Base-by-base conservation (phyloP, 768 basidiomycete genomes). In the Epithele typhae region DNA sequence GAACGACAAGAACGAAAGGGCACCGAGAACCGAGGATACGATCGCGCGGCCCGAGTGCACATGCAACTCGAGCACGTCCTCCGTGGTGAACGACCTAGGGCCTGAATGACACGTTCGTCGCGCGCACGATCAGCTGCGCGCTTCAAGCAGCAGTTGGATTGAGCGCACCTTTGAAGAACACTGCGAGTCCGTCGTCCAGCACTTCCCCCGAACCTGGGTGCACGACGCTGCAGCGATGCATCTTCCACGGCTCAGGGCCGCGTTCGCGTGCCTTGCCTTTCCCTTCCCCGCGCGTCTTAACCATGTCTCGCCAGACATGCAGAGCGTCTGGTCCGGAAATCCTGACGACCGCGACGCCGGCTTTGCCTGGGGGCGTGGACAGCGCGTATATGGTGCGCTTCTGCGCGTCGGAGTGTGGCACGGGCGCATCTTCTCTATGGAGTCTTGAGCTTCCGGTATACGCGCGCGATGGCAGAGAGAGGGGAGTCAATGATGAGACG, bases 41-140 rank as follows among this genome's bases (percentile, higher is more conserved):
- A 93, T 74, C 4, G 92, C 90, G 4, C 85, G 76, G 2, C 90
- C 89, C 14, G 91, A 93, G 61, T 95, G 92, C 24, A 89, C 70
- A 62, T 95, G 92, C 25, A 95, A 65, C 58, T 95, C 92, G 10
- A 95, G 59, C 11, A 84, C 82, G 37, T 87, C 82, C 59, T 92
- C 84, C 0, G 84, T 84, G 0, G 92, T 95, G 57, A 89, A 92
- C 0, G 92, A 91, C 52, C 74, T 80, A 0, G 86, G 85, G 1
- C 75, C 42, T 51, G 40, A 25, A 10, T 10, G 7, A 42, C 5
- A 22, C 25, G 36, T 14, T 4, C 32, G 14, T 27, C 30, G 9
- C 35, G 15, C 25, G 12, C 23, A n/a, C n/a, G n/a, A n/a, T n/a
- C n/a, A n/a, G n/a, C n/a, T n/a, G n/a, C n/a, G n/a, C n/a, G n/a